Conservation (phyloP, 140 eudicot genomes). For the Cichorium intybus region DNA sequence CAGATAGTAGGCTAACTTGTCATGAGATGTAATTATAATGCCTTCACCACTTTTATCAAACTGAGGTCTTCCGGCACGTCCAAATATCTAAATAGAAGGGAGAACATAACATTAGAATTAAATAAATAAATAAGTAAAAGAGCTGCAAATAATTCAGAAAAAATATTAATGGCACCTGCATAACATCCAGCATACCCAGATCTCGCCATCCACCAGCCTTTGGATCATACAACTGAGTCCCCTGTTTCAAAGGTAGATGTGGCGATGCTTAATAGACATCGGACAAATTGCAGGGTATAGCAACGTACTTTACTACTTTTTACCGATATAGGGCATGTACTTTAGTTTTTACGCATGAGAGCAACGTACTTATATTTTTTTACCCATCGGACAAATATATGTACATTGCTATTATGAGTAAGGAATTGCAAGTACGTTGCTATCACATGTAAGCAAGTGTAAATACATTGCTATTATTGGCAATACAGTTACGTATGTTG, state of each 20-base stretch:
- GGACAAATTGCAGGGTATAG: background rate
- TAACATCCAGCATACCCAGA: conserved; percentile 99
- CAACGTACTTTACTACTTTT: background rate
- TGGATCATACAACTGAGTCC: conserved; percentile 95
- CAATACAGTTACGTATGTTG: too few species aligned
- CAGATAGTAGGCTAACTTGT: conserved; percentile 88
- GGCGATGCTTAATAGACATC: conserved; percentile 23
- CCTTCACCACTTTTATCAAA: conserved; percentile 99
- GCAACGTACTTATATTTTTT: too few species aligned
- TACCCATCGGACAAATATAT: background rate
- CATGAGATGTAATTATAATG: conserved; percentile 92
- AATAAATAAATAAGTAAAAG: conserved; percentile 23
- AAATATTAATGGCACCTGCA: conserved; percentile 65
- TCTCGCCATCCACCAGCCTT: conserved; percentile 99
- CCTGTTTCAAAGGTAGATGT: conserved; percentile 47
- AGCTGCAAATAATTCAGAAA: background rate
- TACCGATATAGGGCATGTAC: background rate
- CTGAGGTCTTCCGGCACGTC: conserved; percentile 99
- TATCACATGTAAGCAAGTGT: too few species aligned
- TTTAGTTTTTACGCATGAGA: background rate
- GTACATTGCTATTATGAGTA: background rate
- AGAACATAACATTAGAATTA: conserved; percentile 16
- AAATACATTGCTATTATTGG: too few species aligned
- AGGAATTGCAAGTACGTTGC: background rate
- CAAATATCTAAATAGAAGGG: conserved; percentile 61